These are phyloP conservation scores for Trichoderma semiorbis DNA, from an alignment of 2,329 filamentous ascomycete species.

Conservation along the genomic window DNA sequence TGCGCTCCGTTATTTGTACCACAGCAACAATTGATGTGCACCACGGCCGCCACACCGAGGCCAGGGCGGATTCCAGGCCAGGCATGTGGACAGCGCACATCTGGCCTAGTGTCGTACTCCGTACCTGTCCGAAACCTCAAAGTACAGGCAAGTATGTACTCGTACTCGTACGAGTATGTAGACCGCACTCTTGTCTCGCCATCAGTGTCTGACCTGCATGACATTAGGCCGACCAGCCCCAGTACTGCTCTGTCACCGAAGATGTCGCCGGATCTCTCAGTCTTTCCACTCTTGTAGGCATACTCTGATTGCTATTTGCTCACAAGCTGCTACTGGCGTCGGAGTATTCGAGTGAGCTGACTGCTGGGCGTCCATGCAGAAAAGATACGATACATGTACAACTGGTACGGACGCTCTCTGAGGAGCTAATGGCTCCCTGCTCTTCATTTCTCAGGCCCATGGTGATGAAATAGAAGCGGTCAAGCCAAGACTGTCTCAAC, in stretches of 20 bases:
- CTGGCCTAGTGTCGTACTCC: background rate
- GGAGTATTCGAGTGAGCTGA: background rate
- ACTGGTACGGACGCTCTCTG: background rate
- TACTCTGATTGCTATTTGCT: background rate
- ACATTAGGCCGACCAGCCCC: background rate
- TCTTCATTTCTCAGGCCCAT: background rate
- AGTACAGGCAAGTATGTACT: background rate
- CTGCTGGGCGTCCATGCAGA: background rate
- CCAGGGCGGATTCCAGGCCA: background rate
- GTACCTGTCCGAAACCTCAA: background rate
- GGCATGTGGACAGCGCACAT: constrained; percentile 8
- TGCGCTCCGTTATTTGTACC: background rate
- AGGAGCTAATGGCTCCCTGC: background rate
- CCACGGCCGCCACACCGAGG: background rate
- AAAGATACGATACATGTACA: background rate
- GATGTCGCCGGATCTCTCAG: background rate
- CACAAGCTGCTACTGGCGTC: background rate
- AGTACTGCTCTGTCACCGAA: background rate
- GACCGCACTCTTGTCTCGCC: background rate
- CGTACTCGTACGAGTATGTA: background rate
- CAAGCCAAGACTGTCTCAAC: background rate
- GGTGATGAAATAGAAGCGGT: background rate
- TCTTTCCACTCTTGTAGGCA: background rate
- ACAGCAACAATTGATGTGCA: background rate
- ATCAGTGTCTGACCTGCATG: constrained; percentile 2